Evolutionary conservation across 768 basidiomycete species (phyloP), one percentile per base, ranked within the genome.

Genomic region (Neoboletus subvelutipes): DNA sequence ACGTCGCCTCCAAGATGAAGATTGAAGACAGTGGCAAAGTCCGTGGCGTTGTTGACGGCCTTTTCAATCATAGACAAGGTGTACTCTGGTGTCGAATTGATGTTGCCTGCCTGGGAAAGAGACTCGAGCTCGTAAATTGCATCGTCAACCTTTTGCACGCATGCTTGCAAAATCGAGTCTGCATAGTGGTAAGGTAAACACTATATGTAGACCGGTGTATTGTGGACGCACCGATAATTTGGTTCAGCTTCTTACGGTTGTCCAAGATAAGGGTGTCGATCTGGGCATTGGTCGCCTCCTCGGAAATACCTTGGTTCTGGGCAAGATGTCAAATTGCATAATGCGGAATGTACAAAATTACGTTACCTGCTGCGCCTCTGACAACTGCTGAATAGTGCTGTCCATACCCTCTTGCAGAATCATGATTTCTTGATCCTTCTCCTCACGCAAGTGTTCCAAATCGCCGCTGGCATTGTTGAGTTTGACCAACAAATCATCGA

Each of bases 51-150:
- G 71, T 91, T 95, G 69, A 89, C 77, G 2, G 94, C 89, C 76
- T 98, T 98, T 73, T 99, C 97, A 67, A 98, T 93, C 89, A 98
- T 95, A 1, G 97, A 97, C 18, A 98, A 78, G 1, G 94, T 96
- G 71, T 98, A 98, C 71, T 98, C 96, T 4, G 97, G 97, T 0
- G 97, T 98, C n/a, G 96, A 93, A 68, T 92, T 96, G 64, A 88
- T 82, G 74, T 98, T 98, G 37, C 96, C 97, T 5, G 90, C 89
- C 66, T 94, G 92, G 40, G 91, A 89, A 3, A 94, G 93, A 4
- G 97, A 97, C 73, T 99, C 96, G 41, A 99, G 82, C 72, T 98
- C 97, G 73, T 98, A 99, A 64, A 98, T 92, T 6, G 93, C 83
- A 67, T 98, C 95, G 63, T 99, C 97, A 26, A 99, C 88, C 73